Base-by-base conservation (phyloP, 805 yeast species). In the Starmerella powellii region DNA sequence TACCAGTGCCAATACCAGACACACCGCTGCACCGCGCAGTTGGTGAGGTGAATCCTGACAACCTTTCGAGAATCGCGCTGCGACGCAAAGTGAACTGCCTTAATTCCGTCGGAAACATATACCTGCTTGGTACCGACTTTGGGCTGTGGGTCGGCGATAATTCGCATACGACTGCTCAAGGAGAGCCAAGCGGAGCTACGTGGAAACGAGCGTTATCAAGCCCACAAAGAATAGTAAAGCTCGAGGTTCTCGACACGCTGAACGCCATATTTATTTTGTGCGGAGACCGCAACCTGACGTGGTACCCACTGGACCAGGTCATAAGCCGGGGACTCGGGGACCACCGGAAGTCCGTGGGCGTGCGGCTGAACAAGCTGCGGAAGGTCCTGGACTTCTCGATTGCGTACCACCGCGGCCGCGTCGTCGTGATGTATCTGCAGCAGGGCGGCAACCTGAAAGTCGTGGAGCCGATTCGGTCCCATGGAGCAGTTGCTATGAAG, bases 391-490 rank as follows among this genome's bases (percentile, higher is more conserved):
- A 71, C 48, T 86, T 82, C 61, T 17, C 37, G 8, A 63, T 80
- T 46, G 95, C 91, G 0, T 71, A 67, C 24, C 84, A 86, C 56
- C 69, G 76, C 44, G 76, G 74, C 58, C 67, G 74, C 48, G 73
- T 66, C 32, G 67, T 73, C 69, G 59, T 78, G 43, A 73, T 70
- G 53, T 72, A 68, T 58, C 73, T 76, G 60, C 74, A 72, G 54
- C 68, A 63, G 61, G 75, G 67, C 58, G 68, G 64, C n/a, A 71
- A 68, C 16, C 78, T 74, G 67, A 79, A 70, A 61, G 80, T 73
- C 44, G 70, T 72, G n/a, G 81, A 74, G 47, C 75, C 72, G 36
- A 67, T 72, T 18, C 56, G 67, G 12, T 45, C 52, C 4, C 45
- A 44, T 12, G 52, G 54, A 8, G 40, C 44, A 8, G 16, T n/a